A percentile compares a stretch with the other conserved stretches of the same genome.
Conservation (phyloP, 352 stramenopile species). For the Pythium periplocum region DNA sequence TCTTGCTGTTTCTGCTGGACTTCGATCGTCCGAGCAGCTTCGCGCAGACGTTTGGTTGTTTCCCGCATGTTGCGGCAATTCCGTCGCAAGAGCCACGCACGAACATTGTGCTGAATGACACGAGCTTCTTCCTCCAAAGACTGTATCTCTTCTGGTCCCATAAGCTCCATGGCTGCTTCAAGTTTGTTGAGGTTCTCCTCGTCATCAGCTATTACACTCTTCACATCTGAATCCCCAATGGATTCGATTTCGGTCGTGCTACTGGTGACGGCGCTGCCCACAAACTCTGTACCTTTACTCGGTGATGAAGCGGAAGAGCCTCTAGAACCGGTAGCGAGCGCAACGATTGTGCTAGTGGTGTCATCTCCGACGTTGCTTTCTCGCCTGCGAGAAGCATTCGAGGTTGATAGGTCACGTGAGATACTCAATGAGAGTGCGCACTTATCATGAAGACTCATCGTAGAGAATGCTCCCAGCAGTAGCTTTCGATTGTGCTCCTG, state of each 20-base stretch:
- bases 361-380: conserved; percentile 63
- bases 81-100: conserved; percentile 80
- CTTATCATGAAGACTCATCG: conserved; percentile 87
- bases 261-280: conserved; percentile 14
- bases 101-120: conserved; percentile 84
- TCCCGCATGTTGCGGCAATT: conserved; percentile 88
- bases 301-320: not conserved
- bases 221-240: conserved; percentile 68
- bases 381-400: conserved; percentile 23
- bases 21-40: conserved; percentile 61
- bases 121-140: conserved; percentile 85
- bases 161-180: conserved; percentile 80
- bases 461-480: conserved; percentile 78
- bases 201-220: conserved; percentile 80
- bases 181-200: conserved; percentile 70
- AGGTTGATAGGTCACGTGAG: conserved; percentile 38
- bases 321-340: not conserved
- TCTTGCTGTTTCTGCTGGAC: conserved; percentile 46
- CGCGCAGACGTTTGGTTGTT: conserved; percentile 75
- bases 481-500: conserved; percentile 83
- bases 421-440: conserved; percentile 79
- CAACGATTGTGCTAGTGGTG: conserved; percentile 2
- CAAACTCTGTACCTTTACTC: conserved; percentile 7
- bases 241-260: conserved; percentile 21
- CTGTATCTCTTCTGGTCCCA: conserved; percentile 78